phyloP scores from a whole-genome alignment of 139 green algal genomes.

The Diplosphaera chodatii region DNA sequence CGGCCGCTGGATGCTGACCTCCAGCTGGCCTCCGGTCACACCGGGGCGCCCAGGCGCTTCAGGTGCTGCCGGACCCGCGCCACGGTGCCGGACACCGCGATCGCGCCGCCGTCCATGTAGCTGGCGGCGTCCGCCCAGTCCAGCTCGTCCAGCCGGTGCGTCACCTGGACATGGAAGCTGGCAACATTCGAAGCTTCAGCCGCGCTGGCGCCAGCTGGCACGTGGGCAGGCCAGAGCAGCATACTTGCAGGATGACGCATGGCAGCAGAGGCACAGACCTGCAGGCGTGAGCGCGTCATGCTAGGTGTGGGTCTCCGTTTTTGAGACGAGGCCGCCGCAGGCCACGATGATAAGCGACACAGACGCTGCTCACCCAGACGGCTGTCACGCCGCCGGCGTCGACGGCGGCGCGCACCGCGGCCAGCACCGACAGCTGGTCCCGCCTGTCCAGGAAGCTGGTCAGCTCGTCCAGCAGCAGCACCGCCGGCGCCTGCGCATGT shows the following conservation, averaged over 20 bases:
- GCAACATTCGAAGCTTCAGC: not conserved
- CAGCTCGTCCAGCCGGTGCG: slow-evolving; percentile 94
- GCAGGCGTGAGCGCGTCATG: too few relatives aligned
- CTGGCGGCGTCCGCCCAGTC: slow-evolving; percentile 76
- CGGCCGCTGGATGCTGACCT: too few relatives aligned
- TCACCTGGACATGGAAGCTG: slow-evolving; percentile 55
- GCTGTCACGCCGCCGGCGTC: slow-evolving; percentile 2
- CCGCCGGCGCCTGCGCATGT: slow-evolving; percentile 16
- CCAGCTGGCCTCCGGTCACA: too few relatives aligned
- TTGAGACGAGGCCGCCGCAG: too few relatives aligned
- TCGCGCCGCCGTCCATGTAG: slow-evolving; percentile 79
- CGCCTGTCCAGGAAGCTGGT: slow-evolving; percentile 95
- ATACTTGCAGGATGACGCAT: too few relatives aligned
- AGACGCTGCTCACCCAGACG: not conserved
- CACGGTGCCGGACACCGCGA: slow-evolving; percentile 60
- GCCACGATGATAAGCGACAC: too few relatives aligned
- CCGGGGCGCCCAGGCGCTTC: slow-evolving; percentile 32
- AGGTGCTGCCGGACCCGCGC: slow-evolving; percentile 37
- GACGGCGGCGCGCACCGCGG: slow-evolving; percentile 56
- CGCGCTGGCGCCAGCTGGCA: too few relatives aligned
- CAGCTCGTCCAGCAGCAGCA: slow-evolving; percentile 97
- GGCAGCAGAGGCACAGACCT: too few relatives aligned
- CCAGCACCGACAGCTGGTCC: slow-evolving; percentile 78
- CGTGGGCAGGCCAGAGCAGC: too few relatives aligned
- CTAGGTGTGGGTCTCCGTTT: too few relatives aligned